Percentiles rank a stretch among this genome's conserved stretches.
phyloP scores from a whole-genome alignment of 306 rosid species.

The Fragaria nilgerrensis region DNA sequence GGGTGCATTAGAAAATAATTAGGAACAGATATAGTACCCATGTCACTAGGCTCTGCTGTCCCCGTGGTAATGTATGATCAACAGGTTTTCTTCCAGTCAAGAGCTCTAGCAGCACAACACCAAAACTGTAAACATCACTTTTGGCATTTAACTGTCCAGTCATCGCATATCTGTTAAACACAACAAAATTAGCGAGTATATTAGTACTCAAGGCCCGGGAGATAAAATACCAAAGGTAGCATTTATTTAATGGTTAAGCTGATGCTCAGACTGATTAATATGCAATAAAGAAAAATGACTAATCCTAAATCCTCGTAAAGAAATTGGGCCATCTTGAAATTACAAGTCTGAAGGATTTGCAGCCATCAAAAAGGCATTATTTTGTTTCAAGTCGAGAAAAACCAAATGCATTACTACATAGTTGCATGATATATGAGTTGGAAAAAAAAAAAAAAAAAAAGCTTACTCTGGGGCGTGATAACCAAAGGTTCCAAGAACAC shows the following conservation, averaged over 20 bases:
- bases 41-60: conserved; percentile 89
- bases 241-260: neutral
- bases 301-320: neutral
- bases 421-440: neutral
- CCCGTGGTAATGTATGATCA: conserved; percentile 90
- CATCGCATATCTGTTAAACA: conserved; percentile 76
- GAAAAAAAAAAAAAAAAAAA: conserved; percentile 12
- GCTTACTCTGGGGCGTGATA: conserved; percentile 98
- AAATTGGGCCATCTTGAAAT: neutral
- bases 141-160: conserved; percentile 91
- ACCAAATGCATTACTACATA: neutral
- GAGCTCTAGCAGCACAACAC: conserved; percentile 89
- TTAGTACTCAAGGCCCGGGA: neutral
- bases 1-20: neutral
- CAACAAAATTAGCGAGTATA: conserved; percentile 16
- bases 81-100: conserved; percentile 94
- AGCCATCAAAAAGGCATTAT: conserved; percentile 1
- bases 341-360: conserved; percentile 13
- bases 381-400: neutral
- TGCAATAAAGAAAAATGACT: conserved; percentile 11
- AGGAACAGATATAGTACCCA: conserved; percentile 59
- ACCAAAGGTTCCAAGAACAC: conserved; percentile 92
- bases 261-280: conserved; percentile 6
- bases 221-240: neutral
- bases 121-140: conserved; percentile 88